Conservation (phyloP, 2,329 filamentous ascomycete genomes). For the Saccharata proteae region DNA sequence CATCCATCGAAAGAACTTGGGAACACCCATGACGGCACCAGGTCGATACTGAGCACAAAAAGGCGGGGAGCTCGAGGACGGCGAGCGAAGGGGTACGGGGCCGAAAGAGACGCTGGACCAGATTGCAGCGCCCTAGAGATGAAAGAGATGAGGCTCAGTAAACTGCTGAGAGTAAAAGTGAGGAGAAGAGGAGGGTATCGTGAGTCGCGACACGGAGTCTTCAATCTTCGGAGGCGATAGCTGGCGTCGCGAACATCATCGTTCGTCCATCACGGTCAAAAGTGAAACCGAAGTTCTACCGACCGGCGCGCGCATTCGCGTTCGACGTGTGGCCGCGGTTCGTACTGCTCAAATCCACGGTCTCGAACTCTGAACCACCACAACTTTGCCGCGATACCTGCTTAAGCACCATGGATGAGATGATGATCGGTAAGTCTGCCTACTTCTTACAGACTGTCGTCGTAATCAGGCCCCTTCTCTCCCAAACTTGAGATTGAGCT, state of each 20-base stretch:
- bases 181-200: constrained; percentile 9
- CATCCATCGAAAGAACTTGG: constrained; percentile 98
- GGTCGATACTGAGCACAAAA: background rate
- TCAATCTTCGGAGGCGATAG: too few relatives aligned
- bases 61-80: constrained; percentile 1
- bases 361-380: too few relatives aligned
- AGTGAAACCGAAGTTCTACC: too few relatives aligned
- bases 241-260: too few relatives aligned
- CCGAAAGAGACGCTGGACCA: too few relatives aligned
- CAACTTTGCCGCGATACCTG: too few relatives aligned
- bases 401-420: constrained; percentile 21
- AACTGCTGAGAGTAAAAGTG: background rate
- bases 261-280: too few relatives aligned
- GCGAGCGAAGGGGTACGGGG: background rate
- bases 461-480: background rate
- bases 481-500: background rate
- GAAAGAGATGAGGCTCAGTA: background rate
- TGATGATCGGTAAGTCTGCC: constrained; percentile 21
- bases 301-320: too few relatives aligned
- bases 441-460: background rate
- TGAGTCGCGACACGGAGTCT: constrained; percentile 11
- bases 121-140: background rate
- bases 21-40: constrained; percentile 51
- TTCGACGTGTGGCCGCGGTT: too few relatives aligned
- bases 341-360: too few relatives aligned